phyloP scores from a whole-genome alignment of 2,329 filamentous ascomycete species.

The Thielaviopsis ethacetica region DNA sequence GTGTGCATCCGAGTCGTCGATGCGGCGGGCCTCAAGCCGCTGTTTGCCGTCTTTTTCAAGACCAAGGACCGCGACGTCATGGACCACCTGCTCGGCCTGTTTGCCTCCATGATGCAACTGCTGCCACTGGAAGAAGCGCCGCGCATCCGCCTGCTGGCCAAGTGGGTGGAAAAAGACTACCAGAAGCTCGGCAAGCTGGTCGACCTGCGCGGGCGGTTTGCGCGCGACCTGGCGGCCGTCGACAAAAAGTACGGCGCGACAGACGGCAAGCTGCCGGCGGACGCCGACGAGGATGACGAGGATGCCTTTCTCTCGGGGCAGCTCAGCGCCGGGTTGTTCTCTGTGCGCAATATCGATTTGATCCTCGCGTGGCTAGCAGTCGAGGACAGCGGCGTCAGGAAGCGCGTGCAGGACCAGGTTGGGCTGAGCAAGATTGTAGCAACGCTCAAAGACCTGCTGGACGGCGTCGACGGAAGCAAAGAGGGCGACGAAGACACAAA shows the following conservation, averaged over 20 bases:
- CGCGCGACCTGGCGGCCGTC: constrained; percentile 41
- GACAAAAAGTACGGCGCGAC: constrained; percentile 27
- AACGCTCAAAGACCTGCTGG: constrained; percentile 48
- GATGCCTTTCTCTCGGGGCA: constrained; percentile 59
- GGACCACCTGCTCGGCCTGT: constrained; percentile 74
- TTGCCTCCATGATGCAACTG: constrained; percentile 64
- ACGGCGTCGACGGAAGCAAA: constrained; percentile 32
- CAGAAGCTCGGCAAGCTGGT: constrained; percentile 65
- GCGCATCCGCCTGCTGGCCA: constrained; percentile 72
- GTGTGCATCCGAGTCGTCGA: constrained; percentile 68
- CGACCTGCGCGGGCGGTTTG: constrained; percentile 54
- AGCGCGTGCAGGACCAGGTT: constrained; percentile 45
- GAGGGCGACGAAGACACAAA: constrained; percentile 36
- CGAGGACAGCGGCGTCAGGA: constrained; percentile 63
- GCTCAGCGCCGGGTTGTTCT: constrained; percentile 73
- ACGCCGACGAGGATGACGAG: constrained; percentile 36
- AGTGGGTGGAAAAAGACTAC: constrained; percentile 91
- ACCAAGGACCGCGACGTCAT: constrained; percentile 51
- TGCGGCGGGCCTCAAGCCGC: constrained; percentile 64
- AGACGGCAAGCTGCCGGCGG: constrained; percentile 10
- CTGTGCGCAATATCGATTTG: constrained; percentile 67
- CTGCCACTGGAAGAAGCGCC: constrained; percentile 62
- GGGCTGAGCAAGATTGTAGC: constrained; percentile 43
- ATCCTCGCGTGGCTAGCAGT: constrained; percentile 82
- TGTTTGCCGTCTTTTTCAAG: constrained; percentile 83